A percentile compares a stretch with the other conserved stretches of the same genome.
Conservation (phyloP, 108 stramenopile species). For the Schizochytrium sp. region DNA sequence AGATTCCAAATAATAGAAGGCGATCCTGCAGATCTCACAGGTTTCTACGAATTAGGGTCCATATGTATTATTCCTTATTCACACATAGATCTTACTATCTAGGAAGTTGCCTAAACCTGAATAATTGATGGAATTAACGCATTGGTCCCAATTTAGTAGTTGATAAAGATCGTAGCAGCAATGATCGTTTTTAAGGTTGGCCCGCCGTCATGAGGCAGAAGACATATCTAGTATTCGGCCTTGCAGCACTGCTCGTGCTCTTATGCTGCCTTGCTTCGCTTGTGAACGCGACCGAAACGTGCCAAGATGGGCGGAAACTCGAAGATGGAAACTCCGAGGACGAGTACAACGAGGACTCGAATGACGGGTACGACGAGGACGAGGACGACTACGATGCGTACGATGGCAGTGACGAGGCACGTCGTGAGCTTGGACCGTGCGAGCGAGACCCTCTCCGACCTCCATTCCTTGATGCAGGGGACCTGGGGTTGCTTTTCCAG, state of each 20-base stretch:
- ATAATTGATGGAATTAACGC: too few relatives aligned
- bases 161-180: too few relatives aligned
- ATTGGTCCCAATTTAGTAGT: too few relatives aligned
- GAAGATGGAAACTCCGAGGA: neutral
- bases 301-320: neutral
- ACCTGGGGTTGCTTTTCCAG: neutral
- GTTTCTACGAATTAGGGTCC: too few relatives aligned
- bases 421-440: neutral
- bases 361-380: neutral
- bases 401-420: neutral
- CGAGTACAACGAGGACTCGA: neutral
- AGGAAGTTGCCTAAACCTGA: too few relatives aligned
- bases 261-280: neutral
- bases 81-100: too few relatives aligned
- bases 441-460: neutral
- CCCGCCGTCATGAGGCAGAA: too few relatives aligned
- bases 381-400: neutral
- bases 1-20: too few relatives aligned
- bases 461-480: constrained; percentile 22
- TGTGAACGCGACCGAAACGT: neutral
- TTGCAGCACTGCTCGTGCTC: neutral
- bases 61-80: too few relatives aligned
- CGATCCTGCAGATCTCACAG: too few relatives aligned
- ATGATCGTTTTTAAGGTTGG: too few relatives aligned
- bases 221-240: neutral